Evolutionary conservation across 176 grass and related monocot genomes (phyloP).

Genomic region (Canna indica): DNA sequence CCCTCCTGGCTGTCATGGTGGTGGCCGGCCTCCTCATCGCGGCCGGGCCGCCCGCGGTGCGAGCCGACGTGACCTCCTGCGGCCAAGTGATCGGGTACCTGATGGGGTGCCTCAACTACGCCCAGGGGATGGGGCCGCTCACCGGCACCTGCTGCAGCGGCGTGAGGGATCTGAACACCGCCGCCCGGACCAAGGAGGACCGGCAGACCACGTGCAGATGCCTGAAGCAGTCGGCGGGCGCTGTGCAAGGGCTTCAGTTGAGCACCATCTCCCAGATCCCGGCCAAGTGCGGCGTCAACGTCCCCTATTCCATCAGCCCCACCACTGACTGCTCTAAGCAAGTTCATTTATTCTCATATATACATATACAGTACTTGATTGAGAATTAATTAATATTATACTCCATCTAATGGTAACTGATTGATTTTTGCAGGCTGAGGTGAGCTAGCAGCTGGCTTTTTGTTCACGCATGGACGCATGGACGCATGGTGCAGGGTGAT

Average conservation of each 20-base stretch:
- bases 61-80: not conserved
- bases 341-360: not conserved
- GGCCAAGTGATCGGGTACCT: not conserved
- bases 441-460: too few relatives aligned
- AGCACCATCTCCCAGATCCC: not conserved
- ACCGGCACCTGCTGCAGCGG: not conserved
- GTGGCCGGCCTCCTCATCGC: not conserved
- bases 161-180: not conserved
- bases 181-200: not conserved
- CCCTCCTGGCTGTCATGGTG: not conserved
- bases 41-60: not conserved
- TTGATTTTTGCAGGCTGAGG: too few relatives aligned
- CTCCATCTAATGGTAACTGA: too few relatives aligned
- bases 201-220: constrained; percentile 7
- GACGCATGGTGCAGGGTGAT: too few relatives aligned
- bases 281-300: not conserved
- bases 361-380: too few relatives aligned
- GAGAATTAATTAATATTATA: too few relatives aligned
- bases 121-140: not conserved
- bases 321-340: constrained; percentile 14
- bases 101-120: not conserved
- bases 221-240: not conserved
- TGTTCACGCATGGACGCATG: too few relatives aligned
- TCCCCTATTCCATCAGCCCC: constrained; percentile 12
- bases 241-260: not conserved